Base-by-base conservation (phyloP, 306 rosid species). In the Rosa persica region DNA sequence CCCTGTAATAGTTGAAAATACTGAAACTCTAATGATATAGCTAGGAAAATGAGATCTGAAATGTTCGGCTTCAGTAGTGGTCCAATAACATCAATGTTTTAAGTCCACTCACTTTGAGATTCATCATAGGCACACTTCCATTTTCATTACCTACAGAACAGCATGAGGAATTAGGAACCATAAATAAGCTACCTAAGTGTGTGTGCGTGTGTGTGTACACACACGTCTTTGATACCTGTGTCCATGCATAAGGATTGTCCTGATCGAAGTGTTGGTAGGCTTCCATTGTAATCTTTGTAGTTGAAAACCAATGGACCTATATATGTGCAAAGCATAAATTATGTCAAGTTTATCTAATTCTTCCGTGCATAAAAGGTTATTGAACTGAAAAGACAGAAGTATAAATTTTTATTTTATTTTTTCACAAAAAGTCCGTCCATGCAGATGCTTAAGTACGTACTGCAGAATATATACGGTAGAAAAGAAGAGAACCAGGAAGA, bases 241-340 rank as follows among this genome's bases (percentile, higher is more conserved):
- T 65, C 80, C 80, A 76, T 47, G 78, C 27, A 48, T 12, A 75
- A 55, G 73, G 64, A 42, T 65, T 76, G 23, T 76, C 80, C 2
- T 65, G 22, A n/a, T n/a, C n/a, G n/a, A 48, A 64, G 30, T 38
- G 80, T 47, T 66, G 80, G 80, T 76, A 66, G 49, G 73, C 73
- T 76, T 13, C 80, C 80, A 66, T 76, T 76, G 73, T 76, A 76
- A 49, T 76, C 16, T 76, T 27, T 57, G 46, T 8, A 40, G 22
- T 3, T 48, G 80, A 76, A 76, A 34, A 38, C 6, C 12, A 76
- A 22, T 5, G 80, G 80, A 34, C 80, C 80, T 54, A 54, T 19
- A 5, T 76, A 38, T 15, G 52, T 6, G 8, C 38, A n/a, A 75
- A 64, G 34, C 40, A 30, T 2, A 30, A 30, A 30, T 30, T 30